A percentile compares a stretch with the other conserved stretches of the same genome.
These are phyloP conservation scores for Gyromitra esculenta DNA, from an alignment of 2,329 filamentous ascomycete species.

Conservation along the genomic window DNA sequence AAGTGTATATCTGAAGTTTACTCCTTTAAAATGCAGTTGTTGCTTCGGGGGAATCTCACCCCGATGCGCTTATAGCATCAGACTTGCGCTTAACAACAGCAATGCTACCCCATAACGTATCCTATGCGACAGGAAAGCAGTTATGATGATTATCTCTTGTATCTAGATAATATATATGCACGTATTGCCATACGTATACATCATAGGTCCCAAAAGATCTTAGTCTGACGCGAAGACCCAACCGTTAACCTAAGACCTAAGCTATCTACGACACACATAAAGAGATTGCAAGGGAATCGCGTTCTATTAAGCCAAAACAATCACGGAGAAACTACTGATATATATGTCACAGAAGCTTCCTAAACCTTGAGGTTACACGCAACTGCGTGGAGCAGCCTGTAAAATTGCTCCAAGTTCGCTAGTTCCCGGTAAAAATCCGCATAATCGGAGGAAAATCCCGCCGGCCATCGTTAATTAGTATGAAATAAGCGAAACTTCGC, in stretches of 20 bases:
- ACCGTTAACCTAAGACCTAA: not conserved
- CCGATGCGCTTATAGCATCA: not conserved
- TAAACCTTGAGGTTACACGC: slow-evolving; percentile 2
- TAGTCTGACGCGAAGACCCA: not conserved
- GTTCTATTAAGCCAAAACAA: not conserved
- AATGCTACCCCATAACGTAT: not conserved
- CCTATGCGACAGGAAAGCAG: not conserved
- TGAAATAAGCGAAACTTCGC: slow-evolving; percentile 12
- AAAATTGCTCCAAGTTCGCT: not conserved
- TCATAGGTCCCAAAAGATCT: not conserved
- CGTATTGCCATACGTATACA: not conserved
- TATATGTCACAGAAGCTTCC: not conserved
- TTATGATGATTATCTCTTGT: not conserved
- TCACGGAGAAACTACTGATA: not conserved
- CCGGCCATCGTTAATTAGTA: slow-evolving; percentile 8
- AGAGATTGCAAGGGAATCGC: not conserved
- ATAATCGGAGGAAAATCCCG: slow-evolving; percentile 3
- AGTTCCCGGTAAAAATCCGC: not conserved
- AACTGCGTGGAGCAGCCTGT: not conserved
- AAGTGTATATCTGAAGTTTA: too few species aligned
- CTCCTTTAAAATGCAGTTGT: too few species aligned
- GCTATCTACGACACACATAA: not conserved
- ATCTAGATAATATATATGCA: not conserved
- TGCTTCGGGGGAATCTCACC: too few species aligned
- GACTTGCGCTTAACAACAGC: not conserved